A percentile compares a stretch with the other conserved stretches of the same genome.
Conservation (phyloP, 345 rosid genomes). For the Triadica sebifera region DNA sequence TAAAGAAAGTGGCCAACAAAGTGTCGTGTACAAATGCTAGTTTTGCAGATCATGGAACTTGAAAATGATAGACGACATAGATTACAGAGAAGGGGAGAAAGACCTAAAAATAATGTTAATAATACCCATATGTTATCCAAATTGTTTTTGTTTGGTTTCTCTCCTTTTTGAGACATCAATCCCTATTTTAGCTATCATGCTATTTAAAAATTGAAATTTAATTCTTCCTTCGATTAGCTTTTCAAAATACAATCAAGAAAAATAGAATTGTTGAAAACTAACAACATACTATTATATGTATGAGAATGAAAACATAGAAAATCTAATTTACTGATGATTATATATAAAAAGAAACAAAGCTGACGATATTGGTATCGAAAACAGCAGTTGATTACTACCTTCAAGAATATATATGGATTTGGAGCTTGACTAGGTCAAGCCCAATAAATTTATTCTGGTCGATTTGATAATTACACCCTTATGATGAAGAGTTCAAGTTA, state of each 20-base stretch:
- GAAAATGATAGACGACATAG: background rate
- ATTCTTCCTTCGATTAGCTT: background rate
- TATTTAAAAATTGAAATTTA: background rate
- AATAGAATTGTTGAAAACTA: background rate
- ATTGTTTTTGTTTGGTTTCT: constrained; percentile 20
- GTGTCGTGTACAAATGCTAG: background rate
- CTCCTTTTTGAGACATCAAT: constrained; percentile 25
- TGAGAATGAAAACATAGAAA: background rate
- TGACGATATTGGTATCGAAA: too few relatives aligned
- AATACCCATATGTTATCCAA: background rate
- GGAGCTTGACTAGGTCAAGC: too few relatives aligned
- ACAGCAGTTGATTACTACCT: too few relatives aligned
- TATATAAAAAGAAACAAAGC: background rate
- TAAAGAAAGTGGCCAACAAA: constrained; percentile 5
- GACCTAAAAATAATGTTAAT: background rate
- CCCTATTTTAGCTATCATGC: background rate
- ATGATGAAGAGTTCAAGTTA: too few relatives aligned
- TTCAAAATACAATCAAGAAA: background rate
- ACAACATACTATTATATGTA: background rate
- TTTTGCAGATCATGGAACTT: background rate
- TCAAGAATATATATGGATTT: too few relatives aligned
- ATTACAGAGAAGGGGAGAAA: background rate
- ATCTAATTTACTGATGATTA: background rate
- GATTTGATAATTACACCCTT: too few relatives aligned
- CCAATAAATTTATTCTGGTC: too few relatives aligned